Evolutionary conservation across 306 rosid species (phyloP).

Genomic region (Prunus campanulata): DNA sequence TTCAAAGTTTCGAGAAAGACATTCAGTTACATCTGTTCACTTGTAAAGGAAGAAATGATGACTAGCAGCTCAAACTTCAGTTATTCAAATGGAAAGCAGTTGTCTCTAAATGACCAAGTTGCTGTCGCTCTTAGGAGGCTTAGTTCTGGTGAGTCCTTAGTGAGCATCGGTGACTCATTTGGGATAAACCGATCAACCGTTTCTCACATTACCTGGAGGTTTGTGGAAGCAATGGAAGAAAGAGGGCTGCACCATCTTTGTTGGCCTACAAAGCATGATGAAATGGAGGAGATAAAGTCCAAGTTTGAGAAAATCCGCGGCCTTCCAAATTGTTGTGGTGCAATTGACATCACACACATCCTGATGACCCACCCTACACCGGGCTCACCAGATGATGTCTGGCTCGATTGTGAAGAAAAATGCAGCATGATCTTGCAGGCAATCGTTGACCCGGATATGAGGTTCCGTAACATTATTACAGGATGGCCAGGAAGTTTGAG

Average conservation of each 20-base stretch:
- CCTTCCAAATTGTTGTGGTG: slow-evolving; percentile 89
- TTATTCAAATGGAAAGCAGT: slow-evolving; percentile 46
- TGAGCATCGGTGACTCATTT: slow-evolving; percentile 67
- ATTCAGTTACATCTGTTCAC: slow-evolving; percentile 80
- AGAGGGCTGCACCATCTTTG: slow-evolving; percentile 69
- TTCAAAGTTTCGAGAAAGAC: slow-evolving; percentile 80
- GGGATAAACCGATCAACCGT: slow-evolving; percentile 72
- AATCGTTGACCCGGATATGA: slow-evolving; percentile 73
- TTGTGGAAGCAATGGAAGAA: slow-evolving; percentile 89
- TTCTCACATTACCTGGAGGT: slow-evolving; percentile 84
- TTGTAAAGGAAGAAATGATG: slow-evolving; percentile 66
- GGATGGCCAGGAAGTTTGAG: slow-evolving; percentile 94
- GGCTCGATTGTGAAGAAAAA: slow-evolving; percentile 79
- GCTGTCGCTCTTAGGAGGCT: slow-evolving; percentile 90
- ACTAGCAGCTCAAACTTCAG: slow-evolving; percentile 50
- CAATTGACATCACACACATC: slow-evolving; percentile 74
- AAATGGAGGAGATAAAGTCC: slow-evolving; percentile 60
- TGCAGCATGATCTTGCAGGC: slow-evolving; percentile 92
- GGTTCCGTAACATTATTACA: slow-evolving; percentile 66
- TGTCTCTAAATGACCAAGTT: slow-evolving; percentile 78
- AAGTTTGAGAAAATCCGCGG: slow-evolving; percentile 65
- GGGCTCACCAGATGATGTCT: slow-evolving; percentile 48
- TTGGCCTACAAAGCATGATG: slow-evolving; percentile 74
- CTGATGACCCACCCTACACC: slow-evolving; percentile 74
- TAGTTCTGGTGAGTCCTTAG: slow-evolving; percentile 79